Conservation (phyloP, 1,284 basidiomycete species). For the Taiwanofungus camphoratus region DNA sequence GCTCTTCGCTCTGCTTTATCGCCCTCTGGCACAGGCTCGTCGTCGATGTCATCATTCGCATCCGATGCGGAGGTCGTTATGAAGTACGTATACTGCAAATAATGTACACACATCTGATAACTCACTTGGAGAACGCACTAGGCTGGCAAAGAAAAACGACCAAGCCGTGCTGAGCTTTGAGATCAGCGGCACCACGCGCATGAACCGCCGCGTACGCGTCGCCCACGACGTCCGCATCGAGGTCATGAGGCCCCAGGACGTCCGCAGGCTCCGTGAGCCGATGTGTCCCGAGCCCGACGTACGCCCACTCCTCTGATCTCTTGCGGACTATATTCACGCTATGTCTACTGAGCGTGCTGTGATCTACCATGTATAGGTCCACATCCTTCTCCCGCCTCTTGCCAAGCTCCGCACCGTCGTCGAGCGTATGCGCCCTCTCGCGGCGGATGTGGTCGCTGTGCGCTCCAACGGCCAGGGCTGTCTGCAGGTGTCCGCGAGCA, state of each 20-base stretch:
- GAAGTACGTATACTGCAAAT: conserved; percentile 37
- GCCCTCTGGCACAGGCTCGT: conserved; percentile 14
- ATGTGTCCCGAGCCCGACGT: conserved; percentile 88
- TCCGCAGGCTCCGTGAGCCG: conserved; percentile 72
- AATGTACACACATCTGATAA: not conserved
- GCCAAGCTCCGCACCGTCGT: conserved; percentile 76
- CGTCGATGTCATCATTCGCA: conserved; percentile 12
- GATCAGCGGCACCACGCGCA: conserved; percentile 51
- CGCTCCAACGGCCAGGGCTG: conserved; percentile 60
- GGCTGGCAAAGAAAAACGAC: conserved; percentile 74
- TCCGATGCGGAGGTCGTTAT: conserved; percentile 58
- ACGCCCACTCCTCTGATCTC: conserved; percentile 19
- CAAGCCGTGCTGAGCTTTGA: conserved; percentile 73
- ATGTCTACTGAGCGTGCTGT: not conserved
- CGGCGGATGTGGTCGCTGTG: conserved; percentile 63
- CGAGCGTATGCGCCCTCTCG: conserved; percentile 69
- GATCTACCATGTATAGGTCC: conserved; percentile 46
- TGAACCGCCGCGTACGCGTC: conserved; percentile 52
- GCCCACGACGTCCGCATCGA: conserved; percentile 74
- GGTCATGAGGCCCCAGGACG: conserved; percentile 69
- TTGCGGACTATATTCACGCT: not conserved
- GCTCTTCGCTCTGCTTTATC: conserved; percentile 60
- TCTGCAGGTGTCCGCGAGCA: conserved; percentile 65
- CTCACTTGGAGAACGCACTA: conserved; percentile 3
- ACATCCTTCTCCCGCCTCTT: conserved; percentile 76